Conservation (phyloP, 352 stramenopile genomes). For the Phytopythium vexans region DNA sequence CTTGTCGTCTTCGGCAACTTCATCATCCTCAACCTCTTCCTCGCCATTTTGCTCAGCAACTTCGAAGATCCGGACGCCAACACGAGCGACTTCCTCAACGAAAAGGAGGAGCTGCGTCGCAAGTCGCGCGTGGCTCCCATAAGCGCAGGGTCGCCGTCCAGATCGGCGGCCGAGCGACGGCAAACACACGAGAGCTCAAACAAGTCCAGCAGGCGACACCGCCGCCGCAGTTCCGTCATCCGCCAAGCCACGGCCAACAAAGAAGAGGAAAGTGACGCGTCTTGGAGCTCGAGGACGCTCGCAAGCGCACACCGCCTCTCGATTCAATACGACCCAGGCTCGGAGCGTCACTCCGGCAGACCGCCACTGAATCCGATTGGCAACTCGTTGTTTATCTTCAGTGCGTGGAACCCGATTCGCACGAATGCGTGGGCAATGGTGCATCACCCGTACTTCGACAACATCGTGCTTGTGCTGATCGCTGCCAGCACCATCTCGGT, state of each 20-base stretch:
- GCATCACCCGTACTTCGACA: slow-evolving; percentile 63
- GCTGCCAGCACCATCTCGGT: slow-evolving; percentile 56
- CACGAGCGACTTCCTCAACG: slow-evolving; percentile 4
- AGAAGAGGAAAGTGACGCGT: not conserved
- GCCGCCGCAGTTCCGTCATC: slow-evolving; percentile 5
- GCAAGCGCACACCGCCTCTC: not conserved
- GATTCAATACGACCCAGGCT: not conserved
- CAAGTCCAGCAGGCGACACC: slow-evolving; percentile 1
- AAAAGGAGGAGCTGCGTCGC: slow-evolving; percentile 33
- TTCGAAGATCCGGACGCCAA: slow-evolving; percentile 59
- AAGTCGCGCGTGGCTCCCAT: slow-evolving; percentile 30
- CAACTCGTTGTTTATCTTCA: slow-evolving; percentile 29
- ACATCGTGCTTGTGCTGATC: slow-evolving; percentile 63
- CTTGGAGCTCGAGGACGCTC: not conserved
- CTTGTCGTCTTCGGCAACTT: slow-evolving; percentile 87
- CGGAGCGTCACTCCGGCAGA: slow-evolving; percentile 1
- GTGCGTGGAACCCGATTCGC: slow-evolving; percentile 25
- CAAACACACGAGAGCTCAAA: slow-evolving; percentile 1
- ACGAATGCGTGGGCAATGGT: slow-evolving; percentile 36
- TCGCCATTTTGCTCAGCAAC: slow-evolving; percentile 88
- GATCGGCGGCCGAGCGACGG: not conserved
- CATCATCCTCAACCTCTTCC: slow-evolving; percentile 91
- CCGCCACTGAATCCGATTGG: slow-evolving; percentile 15
- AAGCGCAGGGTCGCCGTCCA: not conserved
- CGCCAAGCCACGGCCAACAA: not conserved